Evolutionary conservation across 495 filamentous ascomycete genomes (phyloP).

Genomic region (Xylaria curta): DNA sequence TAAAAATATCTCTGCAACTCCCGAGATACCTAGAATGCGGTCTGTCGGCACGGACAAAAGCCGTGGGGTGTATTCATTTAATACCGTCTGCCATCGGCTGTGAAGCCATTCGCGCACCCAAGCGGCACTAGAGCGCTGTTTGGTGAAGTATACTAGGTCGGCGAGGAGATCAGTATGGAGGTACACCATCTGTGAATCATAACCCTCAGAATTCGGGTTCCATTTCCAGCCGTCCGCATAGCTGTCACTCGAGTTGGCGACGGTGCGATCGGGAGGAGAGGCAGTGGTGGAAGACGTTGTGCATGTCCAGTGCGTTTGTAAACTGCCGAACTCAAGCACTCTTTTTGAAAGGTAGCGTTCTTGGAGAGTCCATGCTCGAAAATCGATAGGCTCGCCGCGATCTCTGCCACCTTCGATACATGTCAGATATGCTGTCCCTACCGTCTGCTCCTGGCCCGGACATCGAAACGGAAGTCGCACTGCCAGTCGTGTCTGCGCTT

Average conservation of each 20-base stretch:
- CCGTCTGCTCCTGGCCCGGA: not conserved
- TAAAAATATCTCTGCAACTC: not conserved
- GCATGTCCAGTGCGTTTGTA: not conserved
- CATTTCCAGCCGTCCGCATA: not conserved
- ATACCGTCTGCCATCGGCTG: not conserved
- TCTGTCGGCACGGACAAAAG: not conserved
- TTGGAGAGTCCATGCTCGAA: conserved; percentile 6
- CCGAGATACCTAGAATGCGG: not conserved
- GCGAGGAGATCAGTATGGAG: not conserved
- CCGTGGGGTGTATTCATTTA: not conserved
- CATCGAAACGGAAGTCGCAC: conserved; percentile 3
- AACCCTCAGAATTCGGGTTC: not conserved
- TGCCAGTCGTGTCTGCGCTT: not conserved
- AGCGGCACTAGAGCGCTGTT: not conserved
- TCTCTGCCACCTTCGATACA: not conserved
- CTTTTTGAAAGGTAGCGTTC: not conserved
- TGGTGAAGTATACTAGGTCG: not conserved
- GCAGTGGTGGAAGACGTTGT: not conserved
- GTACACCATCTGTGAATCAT: not conserved
- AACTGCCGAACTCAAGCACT: not conserved
- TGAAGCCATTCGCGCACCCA: not conserved
- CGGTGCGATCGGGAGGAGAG: not conserved
- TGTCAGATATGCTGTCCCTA: not conserved
- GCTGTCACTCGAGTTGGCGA: not conserved
- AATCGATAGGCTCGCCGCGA: not conserved